Evolutionary conservation across 495 filamentous ascomycete species (phyloP), one percentile per base, ranked within the genome.

Genomic region (Tetracladium marchalianum): DNA sequence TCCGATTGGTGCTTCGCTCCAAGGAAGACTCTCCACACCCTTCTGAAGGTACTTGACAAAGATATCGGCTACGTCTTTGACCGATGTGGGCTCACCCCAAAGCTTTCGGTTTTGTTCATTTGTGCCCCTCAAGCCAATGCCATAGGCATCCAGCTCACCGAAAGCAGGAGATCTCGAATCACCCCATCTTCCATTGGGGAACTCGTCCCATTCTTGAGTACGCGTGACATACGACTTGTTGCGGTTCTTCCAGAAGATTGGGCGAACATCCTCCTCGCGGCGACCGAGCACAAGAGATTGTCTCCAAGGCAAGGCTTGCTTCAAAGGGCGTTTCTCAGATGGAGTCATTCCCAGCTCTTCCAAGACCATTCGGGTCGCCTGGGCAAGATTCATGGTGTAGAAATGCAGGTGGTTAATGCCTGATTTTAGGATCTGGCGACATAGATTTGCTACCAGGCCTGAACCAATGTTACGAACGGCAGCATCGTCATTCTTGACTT

Each of bases 181-280:
- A 63, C 93, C 94, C 93, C 93, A 99, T 63, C 93, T 85, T 32
- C 93, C 93, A 69, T 99, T 99, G 37, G 93, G 93, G 57, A 95
- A 99, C 60, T 99, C 93, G 54, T 99, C 93, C 93, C 93, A 99
- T 53, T 95, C 90, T 60, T 96, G 88, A 4, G 93, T 99, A 42
- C 93, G 86, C 32, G 82, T 80, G 24, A 99, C 80, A 56, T 99
- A 99, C 1, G 89, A 94, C 44, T 88, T 85, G 59, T 96, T 90
- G 18, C 93, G 82, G 67, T 97, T 95, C 49, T 90, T 82, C 93
- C 93, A 99, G 76, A 97, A 99, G 57, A 99, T 94, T 5, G 93
- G 93, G 37, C 93, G 89, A 37, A 99, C 93, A 60, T 97, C 94
- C 67, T 99, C 93, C 22, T 81, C 81, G 49, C 90, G 76, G 18